Percentiles rank a stretch among this genome's conserved stretches.
Conservation (phyloP, 2,329 filamentous ascomycete species). For the Trichoderma breve region DNA sequence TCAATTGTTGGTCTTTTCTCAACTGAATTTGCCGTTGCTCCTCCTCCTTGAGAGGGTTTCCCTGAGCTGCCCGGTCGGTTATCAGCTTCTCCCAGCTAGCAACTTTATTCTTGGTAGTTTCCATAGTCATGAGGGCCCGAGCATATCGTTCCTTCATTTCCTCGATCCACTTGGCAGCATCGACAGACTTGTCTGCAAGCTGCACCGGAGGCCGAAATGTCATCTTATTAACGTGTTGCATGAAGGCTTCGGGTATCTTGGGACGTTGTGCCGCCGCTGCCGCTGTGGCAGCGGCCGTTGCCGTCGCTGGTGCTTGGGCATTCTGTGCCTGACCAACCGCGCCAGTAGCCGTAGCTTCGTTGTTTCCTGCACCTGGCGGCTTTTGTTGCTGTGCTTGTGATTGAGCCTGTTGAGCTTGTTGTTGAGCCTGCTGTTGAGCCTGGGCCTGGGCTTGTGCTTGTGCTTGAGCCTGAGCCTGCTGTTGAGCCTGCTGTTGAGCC, state of each 20-base stretch:
- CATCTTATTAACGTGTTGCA: constrained; percentile 49
- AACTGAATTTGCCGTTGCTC: constrained; percentile 46
- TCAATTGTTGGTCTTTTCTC: constrained; percentile 44
- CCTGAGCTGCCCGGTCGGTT: constrained; percentile 43
- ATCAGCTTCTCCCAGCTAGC: constrained; percentile 42
- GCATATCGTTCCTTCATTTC: constrained; percentile 49
- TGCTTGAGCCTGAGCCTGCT: constrained; percentile 26
- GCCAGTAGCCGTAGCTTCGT: constrained; percentile 14
- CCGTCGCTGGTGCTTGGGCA: constrained; percentile 21
- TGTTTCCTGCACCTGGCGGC: background rate
- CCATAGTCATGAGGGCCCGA: constrained; percentile 50
- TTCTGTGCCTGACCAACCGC: constrained; percentile 25
- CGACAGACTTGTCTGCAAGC: constrained; percentile 42
- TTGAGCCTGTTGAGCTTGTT: constrained; percentile 24
- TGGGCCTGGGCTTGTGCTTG: constrained; percentile 25
- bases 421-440: constrained; percentile 17
- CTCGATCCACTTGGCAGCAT: constrained; percentile 49
- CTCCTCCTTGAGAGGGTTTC: constrained; percentile 45
- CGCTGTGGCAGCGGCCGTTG: constrained; percentile 23
- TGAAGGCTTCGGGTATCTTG: constrained; percentile 44
- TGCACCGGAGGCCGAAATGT: constrained; percentile 45
- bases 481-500: constrained; percentile 27
- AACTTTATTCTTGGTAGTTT: constrained; percentile 42
- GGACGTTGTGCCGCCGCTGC: constrained; percentile 24
- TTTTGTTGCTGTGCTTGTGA: constrained; percentile 22